Conservation (phyloP, 441 rosid genomes). For the Pelargonium fulgidum region DNA sequence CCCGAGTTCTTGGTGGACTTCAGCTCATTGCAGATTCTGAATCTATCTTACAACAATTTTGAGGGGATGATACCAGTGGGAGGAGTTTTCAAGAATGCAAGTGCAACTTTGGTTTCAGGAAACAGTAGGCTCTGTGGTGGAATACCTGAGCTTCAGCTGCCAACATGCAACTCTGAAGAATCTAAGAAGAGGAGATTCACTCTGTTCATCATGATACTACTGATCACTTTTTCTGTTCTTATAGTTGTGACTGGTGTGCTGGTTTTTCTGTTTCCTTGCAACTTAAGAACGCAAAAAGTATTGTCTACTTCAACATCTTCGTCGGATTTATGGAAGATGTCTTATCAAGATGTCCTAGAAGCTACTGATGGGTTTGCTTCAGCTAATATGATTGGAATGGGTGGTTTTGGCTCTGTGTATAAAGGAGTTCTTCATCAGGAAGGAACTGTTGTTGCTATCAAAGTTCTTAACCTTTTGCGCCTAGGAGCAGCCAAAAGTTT, state of each 20-base stretch:
- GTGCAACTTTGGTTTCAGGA: constrained; percentile 15
- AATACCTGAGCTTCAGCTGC: constrained; percentile 17
- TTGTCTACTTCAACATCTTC: background rate
- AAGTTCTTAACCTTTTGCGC: constrained; percentile 14
- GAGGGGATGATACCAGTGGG: constrained; percentile 20
- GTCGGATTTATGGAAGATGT: background rate
- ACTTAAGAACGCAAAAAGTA: background rate
- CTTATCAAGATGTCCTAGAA: constrained; percentile 4
- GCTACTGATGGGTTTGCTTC: constrained; percentile 14
- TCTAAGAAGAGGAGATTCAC: background rate
- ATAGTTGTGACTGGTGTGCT: background rate
- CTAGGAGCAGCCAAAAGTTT: constrained; percentile 15
- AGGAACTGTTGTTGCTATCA: constrained; percentile 10
- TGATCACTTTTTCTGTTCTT: background rate
- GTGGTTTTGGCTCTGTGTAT: constrained; percentile 14
- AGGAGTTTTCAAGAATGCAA: constrained; percentile 29
- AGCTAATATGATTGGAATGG: constrained; percentile 6
- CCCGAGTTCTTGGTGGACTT: constrained; percentile 17
- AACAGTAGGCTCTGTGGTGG: constrained; percentile 31
- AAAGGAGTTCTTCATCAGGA: constrained; percentile 7
- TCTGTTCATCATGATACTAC: background rate
- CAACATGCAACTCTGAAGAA: constrained; percentile 14
- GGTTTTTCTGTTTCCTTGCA: background rate
- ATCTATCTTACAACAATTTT: constrained; percentile 26
- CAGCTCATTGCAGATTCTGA: constrained; percentile 1